Evolutionary conservation across 176 grass and related monocot genomes (phyloP), one percentile per base, ranked within the genome.

Genomic region (Hyparrhenia diplandra): DNA sequence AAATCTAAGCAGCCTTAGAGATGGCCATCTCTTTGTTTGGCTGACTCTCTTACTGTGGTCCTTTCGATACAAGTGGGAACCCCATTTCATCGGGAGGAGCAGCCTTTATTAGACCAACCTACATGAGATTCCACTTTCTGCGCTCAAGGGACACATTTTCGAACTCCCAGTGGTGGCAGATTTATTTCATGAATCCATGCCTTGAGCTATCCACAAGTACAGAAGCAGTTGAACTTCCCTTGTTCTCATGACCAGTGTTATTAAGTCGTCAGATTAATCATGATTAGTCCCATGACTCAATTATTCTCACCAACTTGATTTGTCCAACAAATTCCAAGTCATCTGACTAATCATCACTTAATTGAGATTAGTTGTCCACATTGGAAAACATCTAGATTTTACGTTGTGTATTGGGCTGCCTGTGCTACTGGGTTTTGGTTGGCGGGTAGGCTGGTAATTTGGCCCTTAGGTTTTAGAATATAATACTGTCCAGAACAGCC

Each of bases 131-230:
- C n/a, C n/a, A n/a, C n/a, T n/a, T n/a, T n/a, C n/a, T n/a, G n/a
- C n/a, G n/a, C n/a, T n/a, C n/a, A n/a, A n/a, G n/a, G n/a, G n/a
- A n/a, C n/a, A n/a, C n/a, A n/a, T n/a, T n/a, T n/a, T n/a, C n/a
- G n/a, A n/a, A n/a, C n/a, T n/a, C 59, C 68, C 3, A 4, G n/a
- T 65, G 94, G 84, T 42, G 75, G 47, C 73, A 32, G 31, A 32
- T 67, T 77, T 51, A 47, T n/a, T 11, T 60, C 39, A 67, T 92
- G 69, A 59, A 32, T 58, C 42, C 23, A n/a, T n/a, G n/a, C n/a
- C n/a, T n/a, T n/a, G n/a, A n/a, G n/a, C n/a, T n/a, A n/a, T n/a
- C n/a, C n/a, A n/a, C n/a, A n/a, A n/a, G n/a, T n/a, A n/a, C n/a
- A n/a, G n/a, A n/a, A n/a, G n/a, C n/a, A n/a, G n/a, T n/a, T n/a